Percentiles rank a stretch among this genome's conserved stretches.
Conservation (phyloP, 768 basidiomycete genomes). For the Collybiopsis confluens region DNA sequence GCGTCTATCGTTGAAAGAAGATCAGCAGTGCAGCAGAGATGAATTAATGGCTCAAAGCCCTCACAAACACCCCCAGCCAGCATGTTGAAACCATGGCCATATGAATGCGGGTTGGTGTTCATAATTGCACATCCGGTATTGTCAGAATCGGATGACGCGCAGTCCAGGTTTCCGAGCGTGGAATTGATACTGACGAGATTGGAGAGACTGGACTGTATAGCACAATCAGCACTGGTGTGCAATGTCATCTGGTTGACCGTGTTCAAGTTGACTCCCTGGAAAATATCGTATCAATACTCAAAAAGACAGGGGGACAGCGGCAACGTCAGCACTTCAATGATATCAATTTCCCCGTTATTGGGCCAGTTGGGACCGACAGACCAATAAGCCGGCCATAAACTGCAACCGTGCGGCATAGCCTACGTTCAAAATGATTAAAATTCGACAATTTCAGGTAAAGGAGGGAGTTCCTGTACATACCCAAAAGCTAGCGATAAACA, state of each 20-base stretch:
- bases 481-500: constrained; percentile 48
- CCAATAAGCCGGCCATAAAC: constrained; percentile 45
- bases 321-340: constrained; percentile 19
- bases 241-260: constrained; percentile 30
- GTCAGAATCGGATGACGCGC: constrained; percentile 12
- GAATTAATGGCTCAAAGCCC: not conserved
- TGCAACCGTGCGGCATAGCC: constrained; percentile 49
- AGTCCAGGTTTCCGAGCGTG: constrained; percentile 3
- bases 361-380: constrained; percentile 12
- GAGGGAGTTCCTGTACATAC: no score
- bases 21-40: not conserved
- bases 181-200: not conserved
- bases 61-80: constrained; percentile 45
- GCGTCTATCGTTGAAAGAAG: constrained; percentile 17
- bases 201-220: not conserved
- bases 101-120: constrained; percentile 34
- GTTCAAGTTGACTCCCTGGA: constrained; percentile 50
- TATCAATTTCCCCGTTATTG: not conserved
- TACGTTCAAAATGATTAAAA: no score
- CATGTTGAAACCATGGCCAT: constrained; percentile 42
- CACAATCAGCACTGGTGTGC: not conserved
- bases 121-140: constrained; percentile 50
- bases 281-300: constrained; percentile 22
- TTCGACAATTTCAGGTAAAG: no score
- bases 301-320: no score